Evolutionary conservation across 148 eudicot genomes (phyloP).

Genomic region (Silene uniflora): DNA sequence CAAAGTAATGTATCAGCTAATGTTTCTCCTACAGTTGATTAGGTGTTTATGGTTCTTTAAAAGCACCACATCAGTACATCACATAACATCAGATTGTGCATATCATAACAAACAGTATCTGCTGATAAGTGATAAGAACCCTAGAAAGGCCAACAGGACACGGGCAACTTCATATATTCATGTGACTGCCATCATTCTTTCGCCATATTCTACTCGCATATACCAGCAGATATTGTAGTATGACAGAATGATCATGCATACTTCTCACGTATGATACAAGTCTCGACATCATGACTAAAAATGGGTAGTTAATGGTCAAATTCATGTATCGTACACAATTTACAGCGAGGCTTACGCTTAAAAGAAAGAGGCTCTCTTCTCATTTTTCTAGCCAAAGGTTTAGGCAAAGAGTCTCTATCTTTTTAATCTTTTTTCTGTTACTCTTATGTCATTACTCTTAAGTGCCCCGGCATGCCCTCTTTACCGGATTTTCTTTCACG

Average conservation of each 20-base stretch:
- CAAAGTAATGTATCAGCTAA: neutral
- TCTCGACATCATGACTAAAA: too few species aligned
- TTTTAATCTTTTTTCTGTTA: neutral
- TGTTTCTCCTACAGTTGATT: neutral
- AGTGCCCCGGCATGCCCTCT: neutral
- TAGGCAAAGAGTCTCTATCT: neutral
- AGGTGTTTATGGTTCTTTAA: neutral
- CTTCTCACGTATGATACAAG: too few species aligned
- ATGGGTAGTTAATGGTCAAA: too few species aligned
- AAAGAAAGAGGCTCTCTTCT: neutral
- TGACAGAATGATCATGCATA: too few species aligned
- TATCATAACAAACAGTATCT: neutral
- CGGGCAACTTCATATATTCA: neutral
- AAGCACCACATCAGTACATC: neutral
- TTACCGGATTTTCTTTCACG: neutral
- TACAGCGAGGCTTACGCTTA: too few species aligned
- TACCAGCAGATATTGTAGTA: neutral
- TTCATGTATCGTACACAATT: neutral
- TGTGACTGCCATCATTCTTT: neutral
- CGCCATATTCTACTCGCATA: neutral
- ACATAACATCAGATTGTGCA: too few species aligned
- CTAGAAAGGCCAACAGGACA: neutral
- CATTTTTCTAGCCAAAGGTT: neutral
- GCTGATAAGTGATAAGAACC: neutral
- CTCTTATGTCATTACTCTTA: neutral